Evolutionary conservation across 1,139 yeast species (phyloP).

Genomic region (Yamadazyma membranifaciens): DNA sequence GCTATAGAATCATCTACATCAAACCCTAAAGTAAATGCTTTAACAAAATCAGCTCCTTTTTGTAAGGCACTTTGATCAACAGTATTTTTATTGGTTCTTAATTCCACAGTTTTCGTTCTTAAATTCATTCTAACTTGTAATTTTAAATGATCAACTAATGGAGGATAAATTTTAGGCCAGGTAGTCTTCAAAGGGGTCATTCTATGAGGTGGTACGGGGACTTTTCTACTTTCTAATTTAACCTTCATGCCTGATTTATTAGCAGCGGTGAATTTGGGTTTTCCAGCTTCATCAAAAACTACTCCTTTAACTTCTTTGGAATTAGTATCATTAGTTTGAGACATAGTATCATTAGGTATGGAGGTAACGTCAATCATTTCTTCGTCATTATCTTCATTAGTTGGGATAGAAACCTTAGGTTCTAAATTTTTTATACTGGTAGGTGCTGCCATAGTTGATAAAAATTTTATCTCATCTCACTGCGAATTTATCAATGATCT

Average conservation of each 20-base stretch:
- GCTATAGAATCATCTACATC: constrained; percentile 98
- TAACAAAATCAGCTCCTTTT: constrained; percentile 94
- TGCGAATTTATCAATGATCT: constrained; percentile 2
- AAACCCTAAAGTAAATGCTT: constrained; percentile 93
- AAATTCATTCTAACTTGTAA: constrained; percentile 95
- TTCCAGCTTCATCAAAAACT: constrained; percentile 82
- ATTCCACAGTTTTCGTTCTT: constrained; percentile 78
- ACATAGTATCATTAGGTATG: constrained; percentile 28
- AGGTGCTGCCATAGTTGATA: constrained; percentile 64
- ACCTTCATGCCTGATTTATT: constrained; percentile 65
- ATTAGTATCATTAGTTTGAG: constrained; percentile 18
- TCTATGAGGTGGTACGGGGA: constrained; percentile 95
- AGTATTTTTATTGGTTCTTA: constrained; percentile 76
- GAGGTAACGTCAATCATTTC: constrained; percentile 68
- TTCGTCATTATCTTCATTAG: constrained; percentile 34
- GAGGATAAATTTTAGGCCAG: constrained; percentile 95
- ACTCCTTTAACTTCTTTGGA: constrained; percentile 47
- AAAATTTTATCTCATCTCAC: constrained; percentile 18
- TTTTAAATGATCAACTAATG: constrained; percentile 90
- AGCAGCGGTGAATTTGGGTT: constrained; percentile 83
- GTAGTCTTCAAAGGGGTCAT: constrained; percentile 86
- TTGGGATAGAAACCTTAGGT: not conserved
- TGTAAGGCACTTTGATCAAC: constrained; percentile 93
- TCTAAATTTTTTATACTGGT: constrained; percentile 47
- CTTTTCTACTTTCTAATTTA: constrained; percentile 81